Evolutionary conservation across 768 basidiomycete species (phyloP).

Genomic region (Clitopilus passeckerianus): DNA sequence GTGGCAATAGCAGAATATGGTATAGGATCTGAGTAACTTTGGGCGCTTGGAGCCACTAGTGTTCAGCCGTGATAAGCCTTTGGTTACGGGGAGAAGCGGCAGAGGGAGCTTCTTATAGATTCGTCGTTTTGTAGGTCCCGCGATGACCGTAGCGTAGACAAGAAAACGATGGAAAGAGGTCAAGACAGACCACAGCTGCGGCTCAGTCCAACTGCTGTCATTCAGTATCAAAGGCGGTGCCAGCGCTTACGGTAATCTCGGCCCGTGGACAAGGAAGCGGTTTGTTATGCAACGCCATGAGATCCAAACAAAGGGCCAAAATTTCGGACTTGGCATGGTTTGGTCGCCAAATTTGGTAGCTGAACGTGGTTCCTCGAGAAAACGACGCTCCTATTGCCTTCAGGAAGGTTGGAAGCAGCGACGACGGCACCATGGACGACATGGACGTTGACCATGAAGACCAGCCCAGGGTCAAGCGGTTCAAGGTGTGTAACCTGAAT

Average conservation of each 20-base stretch:
- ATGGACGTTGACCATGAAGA: conserved; percentile 15
- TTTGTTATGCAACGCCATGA: neutral
- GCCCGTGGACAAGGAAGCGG: neutral
- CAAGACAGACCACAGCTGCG: neutral
- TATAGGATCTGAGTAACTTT: no score
- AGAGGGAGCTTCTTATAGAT: no score
- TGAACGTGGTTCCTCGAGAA: neutral
- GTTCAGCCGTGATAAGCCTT: no score
- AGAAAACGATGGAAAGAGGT: neutral
- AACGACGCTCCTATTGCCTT: neutral
- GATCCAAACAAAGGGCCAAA: neutral
- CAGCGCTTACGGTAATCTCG: no score
- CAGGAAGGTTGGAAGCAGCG: neutral
- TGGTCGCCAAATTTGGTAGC: neutral
- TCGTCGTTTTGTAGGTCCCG: no score
- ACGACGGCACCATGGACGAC: neutral
- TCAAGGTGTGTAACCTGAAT: conserved; percentile 33
- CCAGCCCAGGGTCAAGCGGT: conserved; percentile 38
- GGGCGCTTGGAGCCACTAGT: no score
- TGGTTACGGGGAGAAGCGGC: no score
- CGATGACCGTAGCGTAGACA: no score
- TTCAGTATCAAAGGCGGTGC: neutral
- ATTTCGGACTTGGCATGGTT: neutral
- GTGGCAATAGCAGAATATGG: no score
- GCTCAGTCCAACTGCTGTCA: neutral